A percentile compares a stretch with the other conserved stretches of the same genome.
phyloP scores from a whole-genome alignment of 2,329 filamentous ascomycete genomes.

The Colletotrichum sp. region DNA sequence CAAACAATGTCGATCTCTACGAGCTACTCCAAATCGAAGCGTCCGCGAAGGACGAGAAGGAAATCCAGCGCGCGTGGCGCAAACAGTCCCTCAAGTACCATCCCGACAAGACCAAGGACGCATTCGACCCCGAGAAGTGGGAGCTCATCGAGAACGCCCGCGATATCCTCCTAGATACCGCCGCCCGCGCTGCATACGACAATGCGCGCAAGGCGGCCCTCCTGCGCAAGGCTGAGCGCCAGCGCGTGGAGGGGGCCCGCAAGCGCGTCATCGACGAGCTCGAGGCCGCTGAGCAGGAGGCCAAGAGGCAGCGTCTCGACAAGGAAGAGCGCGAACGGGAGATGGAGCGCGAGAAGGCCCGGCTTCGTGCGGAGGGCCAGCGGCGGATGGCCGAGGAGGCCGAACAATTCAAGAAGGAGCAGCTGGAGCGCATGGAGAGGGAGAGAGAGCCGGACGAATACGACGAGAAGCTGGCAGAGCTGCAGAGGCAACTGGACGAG shows the following conservation, averaged over 20 bases:
- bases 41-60: slow-evolving; percentile 64
- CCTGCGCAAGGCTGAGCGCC: slow-evolving; percentile 72
- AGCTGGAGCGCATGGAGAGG: slow-evolving; percentile 9
- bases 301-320: slow-evolving; percentile 62
- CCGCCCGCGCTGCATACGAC: slow-evolving; percentile 79
- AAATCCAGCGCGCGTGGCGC: slow-evolving; percentile 84
- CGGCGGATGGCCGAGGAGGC: slow-evolving; percentile 44
- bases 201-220: slow-evolving; percentile 73
- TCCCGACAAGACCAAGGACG: slow-evolving; percentile 84
- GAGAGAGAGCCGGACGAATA: slow-evolving; percentile 39
- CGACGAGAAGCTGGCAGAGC: slow-evolving; percentile 23
- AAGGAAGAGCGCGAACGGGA: slow-evolving; percentile 40
- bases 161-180: slow-evolving; percentile 77
- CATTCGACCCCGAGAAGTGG: slow-evolving; percentile 81
- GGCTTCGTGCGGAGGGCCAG: slow-evolving; percentile 36
- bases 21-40: slow-evolving; percentile 72
- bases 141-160: slow-evolving; percentile 86
- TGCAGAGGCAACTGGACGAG: slow-evolving; percentile 34
- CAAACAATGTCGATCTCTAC: slow-evolving; percentile 76
- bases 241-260: slow-evolving; percentile 74
- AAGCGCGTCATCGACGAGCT: slow-evolving; percentile 85
- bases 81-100: slow-evolving; percentile 89
- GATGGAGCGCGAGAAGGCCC: slow-evolving; percentile 41
- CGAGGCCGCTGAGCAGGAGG: slow-evolving; percentile 75
- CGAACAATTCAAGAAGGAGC: slow-evolving; percentile 41